Evolutionary conservation across 208 protist genomes (phyloP), one percentile per base, ranked within the genome.

Genomic region (Trypanosoma cruzi): DNA sequence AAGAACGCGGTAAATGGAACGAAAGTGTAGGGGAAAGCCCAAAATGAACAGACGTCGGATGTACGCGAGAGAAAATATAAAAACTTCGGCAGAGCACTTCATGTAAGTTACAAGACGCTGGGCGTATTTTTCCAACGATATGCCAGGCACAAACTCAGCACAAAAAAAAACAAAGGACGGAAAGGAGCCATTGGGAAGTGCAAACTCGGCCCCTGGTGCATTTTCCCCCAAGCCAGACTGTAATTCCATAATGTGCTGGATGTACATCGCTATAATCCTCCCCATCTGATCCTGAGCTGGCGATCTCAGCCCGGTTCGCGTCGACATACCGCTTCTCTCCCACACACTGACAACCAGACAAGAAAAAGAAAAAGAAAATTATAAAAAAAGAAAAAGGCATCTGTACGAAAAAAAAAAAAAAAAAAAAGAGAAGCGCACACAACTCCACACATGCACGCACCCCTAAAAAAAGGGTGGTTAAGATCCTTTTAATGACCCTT

Each of bases 1-100:
- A 49, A 94, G 75, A 42, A 98, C 76, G n/a, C 94, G 89, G 62
- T 98, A 92, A 22, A 96, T 76, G 54, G 90, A 95, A 13, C 73
- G 76, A 10, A 82, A 63, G 14, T 74, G 77, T 18, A 93, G 63
- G 11, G 81, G 80, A 29, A 82, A 90, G 8, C 79, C 82, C 4
- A 26, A 29, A 13, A 71, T 68, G 49, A 77, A 72, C 20, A 88
- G 42, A 1, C 79, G 69, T 8, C 77, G 70, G 53, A 88, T 70
- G 54, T 87, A 85, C 1, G 73, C 82, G 20, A 86, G 44, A 29
- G 85, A 81, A 34, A 77, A 84, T 31, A 90, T 76, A 60, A 76
- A 84, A 29, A 63, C 74, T 59, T 88, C 82, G 26, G 76, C 54
- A 1, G 78, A 72, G 65, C 79, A 84, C 37, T 68, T 71, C 74